Conservation (phyloP, 805 yeast species). For the Ogataea degrootiae region DNA sequence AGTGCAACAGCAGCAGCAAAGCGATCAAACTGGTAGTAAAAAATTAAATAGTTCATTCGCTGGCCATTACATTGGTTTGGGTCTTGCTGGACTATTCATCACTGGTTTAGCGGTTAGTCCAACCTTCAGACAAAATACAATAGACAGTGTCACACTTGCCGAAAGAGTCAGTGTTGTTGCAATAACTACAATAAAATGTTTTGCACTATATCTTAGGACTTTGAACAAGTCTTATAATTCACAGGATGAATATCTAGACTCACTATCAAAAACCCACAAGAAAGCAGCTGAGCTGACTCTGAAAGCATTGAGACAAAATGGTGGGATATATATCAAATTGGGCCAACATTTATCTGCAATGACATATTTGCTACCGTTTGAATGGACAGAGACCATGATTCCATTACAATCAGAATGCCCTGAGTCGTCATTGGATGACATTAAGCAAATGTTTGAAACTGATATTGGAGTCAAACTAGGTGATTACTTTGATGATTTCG, state of each 20-base stretch:
- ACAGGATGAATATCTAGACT: slow-evolving; percentile 44
- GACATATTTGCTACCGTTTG: slow-evolving; percentile 83
- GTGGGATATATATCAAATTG: slow-evolving; percentile 88
- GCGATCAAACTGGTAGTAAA: not conserved
- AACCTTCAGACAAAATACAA: slow-evolving; percentile 28
- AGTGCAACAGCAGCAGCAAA: not conserved
- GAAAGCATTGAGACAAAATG: slow-evolving; percentile 74
- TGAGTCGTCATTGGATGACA: slow-evolving; percentile 62
- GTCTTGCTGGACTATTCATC: slow-evolving; percentile 8
- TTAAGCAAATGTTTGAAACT: slow-evolving; percentile 55
- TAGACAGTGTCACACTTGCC: slow-evolving; percentile 32
- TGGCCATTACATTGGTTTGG: slow-evolving; percentile 21
- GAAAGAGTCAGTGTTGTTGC: slow-evolving; percentile 61
- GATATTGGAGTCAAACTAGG: slow-evolving; percentile 62
- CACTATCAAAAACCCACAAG: slow-evolving; percentile 62
- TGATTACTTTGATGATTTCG: slow-evolving; percentile 64
- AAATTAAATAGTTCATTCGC: not conserved
- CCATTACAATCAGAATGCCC: slow-evolving; percentile 94
- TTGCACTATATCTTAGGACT: slow-evolving; percentile 58
- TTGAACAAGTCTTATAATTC: slow-evolving; percentile 38
- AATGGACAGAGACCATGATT: slow-evolving; percentile 94
- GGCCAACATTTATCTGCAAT: slow-evolving; percentile 94
- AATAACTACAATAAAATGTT: slow-evolving; percentile 68
- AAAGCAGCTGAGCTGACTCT: slow-evolving; percentile 77
- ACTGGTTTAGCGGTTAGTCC: slow-evolving; percentile 28